Evolutionary conservation across 2,329 filamentous ascomycete genomes (phyloP).

Genomic region (Cladosporium sp.): DNA sequence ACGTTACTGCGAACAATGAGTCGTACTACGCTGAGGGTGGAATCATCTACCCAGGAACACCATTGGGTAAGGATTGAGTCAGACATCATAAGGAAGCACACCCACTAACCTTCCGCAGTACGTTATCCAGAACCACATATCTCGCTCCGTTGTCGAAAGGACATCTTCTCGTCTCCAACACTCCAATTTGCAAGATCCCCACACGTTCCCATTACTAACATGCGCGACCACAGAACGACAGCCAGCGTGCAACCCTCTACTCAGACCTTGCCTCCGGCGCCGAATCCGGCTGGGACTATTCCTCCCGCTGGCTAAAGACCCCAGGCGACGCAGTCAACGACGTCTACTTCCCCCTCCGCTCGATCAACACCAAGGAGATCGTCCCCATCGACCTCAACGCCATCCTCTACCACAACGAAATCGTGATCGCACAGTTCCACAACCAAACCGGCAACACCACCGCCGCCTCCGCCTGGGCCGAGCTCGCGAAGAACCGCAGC

Average conservation of each 20-base stretch:
- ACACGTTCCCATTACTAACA: not conserved
- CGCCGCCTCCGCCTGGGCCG: slow-evolving; percentile 52
- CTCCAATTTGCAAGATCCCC: not conserved
- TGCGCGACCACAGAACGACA: slow-evolving; percentile 41
- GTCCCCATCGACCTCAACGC: slow-evolving; percentile 68
- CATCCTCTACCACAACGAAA: slow-evolving; percentile 67
- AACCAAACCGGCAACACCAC: slow-evolving; percentile 52
- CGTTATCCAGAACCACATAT: slow-evolving; percentile 20
- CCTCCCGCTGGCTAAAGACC: slow-evolving; percentile 57
- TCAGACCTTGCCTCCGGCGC: slow-evolving; percentile 65
- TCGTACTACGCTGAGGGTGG: slow-evolving; percentile 63
- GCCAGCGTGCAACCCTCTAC: slow-evolving; percentile 57
- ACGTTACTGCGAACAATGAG: slow-evolving; percentile 62
- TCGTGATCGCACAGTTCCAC: slow-evolving; percentile 58
- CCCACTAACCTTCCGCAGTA: not conserved
- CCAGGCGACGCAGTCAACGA: slow-evolving; percentile 60
- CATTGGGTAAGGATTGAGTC: not conserved
- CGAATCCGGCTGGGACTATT: slow-evolving; percentile 68
- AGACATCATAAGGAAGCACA: not conserved
- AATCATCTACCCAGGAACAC: slow-evolving; percentile 57
- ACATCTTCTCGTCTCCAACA: not conserved
- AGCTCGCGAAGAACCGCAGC: slow-evolving; percentile 55
- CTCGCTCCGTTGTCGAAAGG: not conserved
- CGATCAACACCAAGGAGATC: slow-evolving; percentile 59
- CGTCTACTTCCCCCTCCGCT: slow-evolving; percentile 65